Evolutionary conservation across 305 asterid species (phyloP).

Genomic region (Rubia balearica): DNA sequence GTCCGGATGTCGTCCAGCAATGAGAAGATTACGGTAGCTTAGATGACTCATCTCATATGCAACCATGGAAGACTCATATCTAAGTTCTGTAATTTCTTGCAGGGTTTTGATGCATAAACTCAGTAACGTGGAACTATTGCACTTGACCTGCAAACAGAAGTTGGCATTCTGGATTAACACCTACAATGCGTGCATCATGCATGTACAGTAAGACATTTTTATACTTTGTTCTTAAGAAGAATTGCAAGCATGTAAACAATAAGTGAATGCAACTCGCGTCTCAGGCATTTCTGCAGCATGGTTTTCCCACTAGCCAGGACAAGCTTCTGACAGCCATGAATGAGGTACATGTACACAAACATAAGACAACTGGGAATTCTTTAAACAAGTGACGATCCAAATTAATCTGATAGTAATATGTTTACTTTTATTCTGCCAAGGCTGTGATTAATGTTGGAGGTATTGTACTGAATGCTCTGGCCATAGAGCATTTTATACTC

Average conservation of each 20-base stretch:
- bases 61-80: background rate
- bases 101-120: conserved; percentile 76
- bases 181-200: conserved; percentile 76
- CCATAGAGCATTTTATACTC: conserved; percentile 77
- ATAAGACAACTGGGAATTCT: background rate
- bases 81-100: conserved; percentile 7
- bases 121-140: conserved; percentile 43
- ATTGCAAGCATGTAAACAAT: background rate
- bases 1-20: conserved; percentile 55
- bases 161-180: conserved; percentile 90
- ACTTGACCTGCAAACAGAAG: conserved; percentile 80
- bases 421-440: conserved; percentile 27
- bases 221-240: conserved; percentile 1
- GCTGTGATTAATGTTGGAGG: conserved; percentile 71
- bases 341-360: conserved; percentile 41
- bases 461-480: conserved; percentile 57
- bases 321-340: conserved; percentile 48
- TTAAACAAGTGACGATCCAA: background rate
- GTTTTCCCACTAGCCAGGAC: conserved; percentile 67
- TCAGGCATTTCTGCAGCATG: conserved; percentile 77
- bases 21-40: conserved; percentile 63
- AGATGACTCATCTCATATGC: background rate
- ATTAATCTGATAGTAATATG: background rate
- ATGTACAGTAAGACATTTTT: conserved; percentile 49
- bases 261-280: conserved; percentile 17